Percentiles rank a stretch among this genome's conserved stretches.
phyloP scores from a whole-genome alignment of 73 alveolate species.

The Symbiodinium natans region DNA sequence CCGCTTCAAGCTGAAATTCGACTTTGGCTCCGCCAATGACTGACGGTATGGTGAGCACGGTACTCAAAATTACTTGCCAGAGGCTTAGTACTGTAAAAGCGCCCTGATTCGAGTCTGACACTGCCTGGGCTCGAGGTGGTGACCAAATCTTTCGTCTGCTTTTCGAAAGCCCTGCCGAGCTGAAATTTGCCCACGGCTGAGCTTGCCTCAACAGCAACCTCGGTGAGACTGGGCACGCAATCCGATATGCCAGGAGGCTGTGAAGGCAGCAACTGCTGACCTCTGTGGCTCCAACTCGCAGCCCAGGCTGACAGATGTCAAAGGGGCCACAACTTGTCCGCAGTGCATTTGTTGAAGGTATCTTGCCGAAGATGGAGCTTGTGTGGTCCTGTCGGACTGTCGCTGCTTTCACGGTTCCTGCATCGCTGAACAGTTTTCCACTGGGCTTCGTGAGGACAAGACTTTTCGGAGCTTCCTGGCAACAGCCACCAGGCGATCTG shows the following conservation, averaged over 20 bases:
- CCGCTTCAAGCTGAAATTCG: not conserved
- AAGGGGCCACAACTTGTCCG: too few relatives aligned
- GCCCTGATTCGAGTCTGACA: too few relatives aligned
- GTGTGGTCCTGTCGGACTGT: conserved; percentile 27
- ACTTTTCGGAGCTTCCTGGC: conserved; percentile 10
- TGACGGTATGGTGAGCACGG: not conserved
- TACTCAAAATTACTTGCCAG: not conserved
- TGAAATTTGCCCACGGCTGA: not conserved
- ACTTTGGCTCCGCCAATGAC: not conserved
- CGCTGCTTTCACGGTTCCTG: not conserved
- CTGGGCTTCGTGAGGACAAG: not conserved
- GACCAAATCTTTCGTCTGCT: conserved; percentile 38
- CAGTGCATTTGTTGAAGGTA: not conserved
- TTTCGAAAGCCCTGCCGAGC: not conserved
- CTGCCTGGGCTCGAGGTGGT: not conserved
- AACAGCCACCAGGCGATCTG: conserved; percentile 30
- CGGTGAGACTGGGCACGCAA: not conserved
- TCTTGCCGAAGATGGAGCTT: not conserved
- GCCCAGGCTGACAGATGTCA: too few relatives aligned
- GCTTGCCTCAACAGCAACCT: not conserved
- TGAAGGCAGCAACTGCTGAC: not conserved
- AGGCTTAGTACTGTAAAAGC: not conserved
- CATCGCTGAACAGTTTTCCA: not conserved
- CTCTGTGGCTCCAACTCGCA: not conserved
- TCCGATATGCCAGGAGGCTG: not conserved